Conservation (phyloP, 2,329 filamentous ascomycete species). For the Tetracladium maxilliforme region DNA sequence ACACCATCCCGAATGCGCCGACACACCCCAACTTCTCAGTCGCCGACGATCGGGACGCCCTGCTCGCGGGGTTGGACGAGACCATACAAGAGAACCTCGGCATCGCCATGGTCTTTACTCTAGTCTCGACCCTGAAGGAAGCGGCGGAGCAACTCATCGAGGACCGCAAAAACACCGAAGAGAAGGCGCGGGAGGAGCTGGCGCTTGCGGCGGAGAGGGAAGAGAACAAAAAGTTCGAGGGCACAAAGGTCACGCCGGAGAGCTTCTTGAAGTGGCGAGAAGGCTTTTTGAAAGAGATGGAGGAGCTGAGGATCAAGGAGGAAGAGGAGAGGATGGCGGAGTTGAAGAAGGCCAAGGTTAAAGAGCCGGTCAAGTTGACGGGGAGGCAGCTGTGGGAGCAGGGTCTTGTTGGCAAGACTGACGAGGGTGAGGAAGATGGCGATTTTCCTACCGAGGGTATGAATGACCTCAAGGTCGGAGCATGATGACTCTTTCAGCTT, state of each 20-base stretch:
- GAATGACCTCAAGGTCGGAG: slow-evolving; percentile 58
- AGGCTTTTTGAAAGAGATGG: slow-evolving; percentile 66
- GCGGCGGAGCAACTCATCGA: slow-evolving; percentile 72
- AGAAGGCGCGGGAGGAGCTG: slow-evolving; percentile 39
- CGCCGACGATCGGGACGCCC: slow-evolving; percentile 58
- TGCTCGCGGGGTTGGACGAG: slow-evolving; percentile 57
- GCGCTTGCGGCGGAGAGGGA: slow-evolving; percentile 57
- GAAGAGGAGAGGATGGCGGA: slow-evolving; percentile 70
- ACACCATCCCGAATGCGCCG: slow-evolving; percentile 52
- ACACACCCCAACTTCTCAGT: slow-evolving; percentile 65
- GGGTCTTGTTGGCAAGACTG: slow-evolving; percentile 52
- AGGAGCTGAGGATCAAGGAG: slow-evolving; percentile 49
- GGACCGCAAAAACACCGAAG: slow-evolving; percentile 53
- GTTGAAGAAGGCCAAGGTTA: slow-evolving; percentile 62
- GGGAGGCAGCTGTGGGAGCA: slow-evolving; percentile 69
- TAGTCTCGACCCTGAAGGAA: slow-evolving; percentile 80
- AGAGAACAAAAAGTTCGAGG: slow-evolving; percentile 95
- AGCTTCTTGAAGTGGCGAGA: slow-evolving; percentile 74
- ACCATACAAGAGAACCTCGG: slow-evolving; percentile 86
- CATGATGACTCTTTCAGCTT: no score
- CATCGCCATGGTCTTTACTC: slow-evolving; percentile 94
- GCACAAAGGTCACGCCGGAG: slow-evolving; percentile 75
- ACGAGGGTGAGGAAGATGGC: slow-evolving; percentile 51
- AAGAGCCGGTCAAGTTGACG: slow-evolving; percentile 58
- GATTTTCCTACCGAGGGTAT: slow-evolving; percentile 42